phyloP scores from a whole-genome alignment of 2,329 filamentous ascomycete species.

The Aspergillus ochraceoroseus region DNA sequence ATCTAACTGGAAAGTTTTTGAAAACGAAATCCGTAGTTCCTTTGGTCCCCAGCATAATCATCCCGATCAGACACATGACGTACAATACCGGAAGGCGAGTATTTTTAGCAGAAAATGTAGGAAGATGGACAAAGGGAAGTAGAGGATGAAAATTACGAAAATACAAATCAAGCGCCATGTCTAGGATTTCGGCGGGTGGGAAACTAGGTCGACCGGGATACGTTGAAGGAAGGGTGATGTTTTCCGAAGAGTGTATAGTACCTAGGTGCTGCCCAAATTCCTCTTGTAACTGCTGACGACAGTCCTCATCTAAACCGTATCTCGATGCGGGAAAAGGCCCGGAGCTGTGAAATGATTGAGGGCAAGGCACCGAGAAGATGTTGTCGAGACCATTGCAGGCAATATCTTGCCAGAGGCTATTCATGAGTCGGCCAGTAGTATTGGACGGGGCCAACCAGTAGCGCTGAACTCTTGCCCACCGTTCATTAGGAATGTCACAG shows the following conservation, averaged over 20 bases:
- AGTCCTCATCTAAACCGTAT: slow-evolving; percentile 42
- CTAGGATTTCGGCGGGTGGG: slow-evolving; percentile 50
- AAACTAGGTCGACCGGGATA: slow-evolving; percentile 35
- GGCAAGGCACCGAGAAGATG: slow-evolving; percentile 33
- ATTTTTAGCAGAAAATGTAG: slow-evolving; percentile 50
- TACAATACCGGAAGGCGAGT: slow-evolving; percentile 47
- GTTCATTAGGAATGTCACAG: slow-evolving; percentile 37
- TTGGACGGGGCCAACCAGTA: slow-evolving; percentile 42
- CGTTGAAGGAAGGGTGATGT: slow-evolving; percentile 18
- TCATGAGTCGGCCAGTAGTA: slow-evolving; percentile 39
- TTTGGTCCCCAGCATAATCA: slow-evolving; percentile 50
- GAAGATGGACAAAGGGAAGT: slow-evolving; percentile 51
- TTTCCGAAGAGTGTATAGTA: slow-evolving; percentile 19
- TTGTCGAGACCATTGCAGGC: slow-evolving; percentile 38
- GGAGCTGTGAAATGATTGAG: slow-evolving; percentile 18
- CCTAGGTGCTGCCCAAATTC: slow-evolving; percentile 30
- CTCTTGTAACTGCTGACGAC: slow-evolving; percentile 38
- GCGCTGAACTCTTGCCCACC: slow-evolving; percentile 41
- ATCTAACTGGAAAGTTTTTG: slow-evolving; percentile 41
- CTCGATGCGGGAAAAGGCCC: slow-evolving; percentile 30
- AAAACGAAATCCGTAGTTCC: slow-evolving; percentile 50
- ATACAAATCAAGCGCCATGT: slow-evolving; percentile 52
- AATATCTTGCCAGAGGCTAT: slow-evolving; percentile 41
- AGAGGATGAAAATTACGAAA: slow-evolving; percentile 52
- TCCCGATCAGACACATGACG: slow-evolving; percentile 51